These are phyloP conservation scores for Halenospora varia DNA, from an alignment of 495 filamentous ascomycete species.

Conservation along the genomic window DNA sequence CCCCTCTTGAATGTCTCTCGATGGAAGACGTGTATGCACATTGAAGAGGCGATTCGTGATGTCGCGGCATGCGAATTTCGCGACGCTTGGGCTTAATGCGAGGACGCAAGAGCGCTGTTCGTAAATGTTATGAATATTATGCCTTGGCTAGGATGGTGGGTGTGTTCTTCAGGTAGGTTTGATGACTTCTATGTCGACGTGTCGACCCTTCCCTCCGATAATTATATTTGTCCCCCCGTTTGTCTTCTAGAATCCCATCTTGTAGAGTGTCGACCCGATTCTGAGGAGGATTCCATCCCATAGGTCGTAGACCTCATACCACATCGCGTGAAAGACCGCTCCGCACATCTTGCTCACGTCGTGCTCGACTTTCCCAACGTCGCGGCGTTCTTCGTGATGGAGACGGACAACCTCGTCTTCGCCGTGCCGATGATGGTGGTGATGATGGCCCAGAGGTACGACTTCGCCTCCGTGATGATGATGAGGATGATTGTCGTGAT, in stretches of 20 bases:
- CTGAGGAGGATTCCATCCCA: slow-evolving; percentile 19
- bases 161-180: neutral
- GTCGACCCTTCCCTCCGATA: too few species aligned
- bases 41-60: too few species aligned
- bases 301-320: slow-evolving; percentile 20
- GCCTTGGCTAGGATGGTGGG: too few species aligned
- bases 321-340: slow-evolving; percentile 19
- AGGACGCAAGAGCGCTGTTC: too few species aligned
- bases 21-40: too few species aligned
- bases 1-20: too few species aligned
- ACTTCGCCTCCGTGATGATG: neutral
- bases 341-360: slow-evolving; percentile 21
- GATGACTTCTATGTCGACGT: neutral
- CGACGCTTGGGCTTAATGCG: too few species aligned
- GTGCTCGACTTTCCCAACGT: neutral
- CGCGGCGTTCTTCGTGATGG: neutral
- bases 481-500: neutral
- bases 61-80: too few species aligned
- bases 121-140: too few species aligned
- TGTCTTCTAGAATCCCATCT: neutral
- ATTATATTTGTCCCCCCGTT: neutral
- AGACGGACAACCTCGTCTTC: neutral
- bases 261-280: slow-evolving; percentile 4
- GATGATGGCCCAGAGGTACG: too few species aligned
- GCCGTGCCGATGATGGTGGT: neutral